Evolutionary conservation across 2,329 filamentous ascomycete species (phyloP), one percentile per base, ranked within the genome.

Genomic region (Coniochaeta sp.): DNA sequence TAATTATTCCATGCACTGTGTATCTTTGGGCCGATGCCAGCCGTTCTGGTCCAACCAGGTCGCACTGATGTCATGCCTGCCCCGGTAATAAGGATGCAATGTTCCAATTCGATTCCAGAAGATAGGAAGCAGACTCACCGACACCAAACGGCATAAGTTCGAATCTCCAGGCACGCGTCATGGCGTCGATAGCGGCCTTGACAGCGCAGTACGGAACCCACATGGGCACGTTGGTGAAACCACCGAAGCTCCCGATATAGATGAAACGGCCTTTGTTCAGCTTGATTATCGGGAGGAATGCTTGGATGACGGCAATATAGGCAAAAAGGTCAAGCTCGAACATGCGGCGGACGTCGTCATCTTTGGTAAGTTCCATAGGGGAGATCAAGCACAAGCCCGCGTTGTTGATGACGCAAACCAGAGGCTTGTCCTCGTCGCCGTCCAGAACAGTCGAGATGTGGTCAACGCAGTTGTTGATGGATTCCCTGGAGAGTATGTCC

Each of bases 101-200:
- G 30, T n/a, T 32, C 30, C n/a, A n/a, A 32, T 32, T 9, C n/a
- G 9, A n/a, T 32, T 9, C n/a, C n/a, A 32, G 30, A n/a, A n/a
- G n/a, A n/a, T n/a, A n/a, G 9, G 9, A 32, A n/a, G 30, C 9
- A 32, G 9, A 32, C 30, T 9, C 51, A 50, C 52, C 52, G 27
- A 53, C 48, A 32, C 52, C 52, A 33, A 53, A 53, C 4, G 48
- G 52, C 48, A 53, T 50, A 38, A 53, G 5, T 40, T 53, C 52
- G 14, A 53, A 18, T 42, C 52, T 38, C 45, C 48, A 53, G 8
- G 32, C 38, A 53, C 13, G 0, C n/a, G 9, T n/a, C 9, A 32
- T 9, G 30, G 9, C n/a, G 9, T 32, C 30, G 30, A 32, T 32
- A 32, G 48, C 52, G 16, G 40, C 52, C 48, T 53, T 51, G n/a